phyloP scores from a whole-genome alignment of 2,329 filamentous ascomycete genomes.

The Pseudohalonectria lignicola region DNA sequence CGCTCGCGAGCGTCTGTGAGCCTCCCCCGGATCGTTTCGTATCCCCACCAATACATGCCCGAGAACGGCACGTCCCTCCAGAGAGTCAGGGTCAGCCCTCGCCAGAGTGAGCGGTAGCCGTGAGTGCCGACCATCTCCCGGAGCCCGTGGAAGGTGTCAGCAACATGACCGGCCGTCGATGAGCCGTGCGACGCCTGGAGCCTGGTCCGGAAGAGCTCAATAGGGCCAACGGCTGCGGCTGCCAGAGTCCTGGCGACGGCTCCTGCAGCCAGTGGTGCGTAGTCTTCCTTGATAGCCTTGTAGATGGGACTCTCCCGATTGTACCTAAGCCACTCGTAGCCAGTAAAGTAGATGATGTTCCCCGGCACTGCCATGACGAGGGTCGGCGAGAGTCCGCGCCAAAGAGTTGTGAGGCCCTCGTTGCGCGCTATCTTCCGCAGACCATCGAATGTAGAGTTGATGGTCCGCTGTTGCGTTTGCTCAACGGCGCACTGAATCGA shows the following conservation, averaged over 20 bases:
- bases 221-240: constrained; percentile 73
- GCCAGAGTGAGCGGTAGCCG: constrained; percentile 79
- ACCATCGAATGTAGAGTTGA: constrained; percentile 86
- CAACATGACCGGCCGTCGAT: constrained; percentile 57
- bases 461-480: constrained; percentile 70
- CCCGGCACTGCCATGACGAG: constrained; percentile 87
- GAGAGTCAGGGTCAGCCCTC: constrained; percentile 78
- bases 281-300: constrained; percentile 51
- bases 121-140: constrained; percentile 66
- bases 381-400: constrained; percentile 90
- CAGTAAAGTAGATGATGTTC: constrained; percentile 98
- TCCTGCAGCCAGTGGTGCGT: constrained; percentile 72
- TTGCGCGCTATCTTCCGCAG: constrained; percentile 90
- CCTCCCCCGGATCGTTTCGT: constrained; percentile 67
- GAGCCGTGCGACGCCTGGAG: constrained; percentile 66
- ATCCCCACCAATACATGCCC: constrained; percentile 96
- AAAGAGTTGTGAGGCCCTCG: constrained; percentile 77
- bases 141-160: constrained; percentile 66
- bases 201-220: constrained; percentile 88
- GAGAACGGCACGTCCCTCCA: constrained; percentile 98
- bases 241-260: constrained; percentile 68
- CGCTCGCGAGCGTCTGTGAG: constrained; percentile 59
- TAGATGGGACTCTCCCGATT: constrained; percentile 63
- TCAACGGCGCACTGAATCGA: constrained; percentile 69
- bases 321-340: constrained; percentile 87